Evolutionary conservation across 2,329 filamentous ascomycete genomes (phyloP).

Genomic region (Remersonia thermophila): DNA sequence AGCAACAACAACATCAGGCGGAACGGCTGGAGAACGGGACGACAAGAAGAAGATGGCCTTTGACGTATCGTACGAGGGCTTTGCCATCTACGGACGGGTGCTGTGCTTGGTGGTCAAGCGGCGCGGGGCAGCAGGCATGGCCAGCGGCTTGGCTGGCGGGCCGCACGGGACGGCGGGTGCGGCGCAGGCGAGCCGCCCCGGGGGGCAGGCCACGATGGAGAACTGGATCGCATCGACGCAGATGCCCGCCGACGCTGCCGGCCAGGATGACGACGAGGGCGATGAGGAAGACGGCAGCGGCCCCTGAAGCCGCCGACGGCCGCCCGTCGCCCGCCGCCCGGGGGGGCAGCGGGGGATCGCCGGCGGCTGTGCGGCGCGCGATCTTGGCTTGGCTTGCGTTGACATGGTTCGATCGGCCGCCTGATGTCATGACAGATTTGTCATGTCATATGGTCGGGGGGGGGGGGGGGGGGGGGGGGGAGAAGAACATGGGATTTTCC

Average conservation of each 20-base stretch:
- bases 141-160: background rate
- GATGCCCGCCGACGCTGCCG: constrained; percentile 30
- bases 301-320: no score
- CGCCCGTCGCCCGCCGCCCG: background rate
- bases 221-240: constrained; percentile 79
- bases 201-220: constrained; percentile 63
- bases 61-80: constrained; percentile 84
- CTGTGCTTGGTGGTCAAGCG: constrained; percentile 81
- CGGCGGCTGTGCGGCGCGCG: constrained; percentile 3
- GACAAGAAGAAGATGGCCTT: constrained; percentile 78
- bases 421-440: constrained; percentile 7
- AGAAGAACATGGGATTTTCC: background rate
- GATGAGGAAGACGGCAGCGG: no score
- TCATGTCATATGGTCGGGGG: background rate
- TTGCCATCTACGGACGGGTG: constrained; percentile 88
- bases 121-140: constrained; percentile 34
- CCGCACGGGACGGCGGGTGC: constrained; percentile 19
- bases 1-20: no score
- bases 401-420: constrained; percentile 2
- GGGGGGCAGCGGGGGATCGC: background rate
- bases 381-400: constrained; percentile 1
- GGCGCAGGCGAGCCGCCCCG: constrained; percentile 21
- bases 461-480: no score
- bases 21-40: no score
- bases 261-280: constrained; percentile 18